Evolutionary conservation across 176 grass and related monocot genomes (phyloP).

Genomic region (Phoenix dactylifera): DNA sequence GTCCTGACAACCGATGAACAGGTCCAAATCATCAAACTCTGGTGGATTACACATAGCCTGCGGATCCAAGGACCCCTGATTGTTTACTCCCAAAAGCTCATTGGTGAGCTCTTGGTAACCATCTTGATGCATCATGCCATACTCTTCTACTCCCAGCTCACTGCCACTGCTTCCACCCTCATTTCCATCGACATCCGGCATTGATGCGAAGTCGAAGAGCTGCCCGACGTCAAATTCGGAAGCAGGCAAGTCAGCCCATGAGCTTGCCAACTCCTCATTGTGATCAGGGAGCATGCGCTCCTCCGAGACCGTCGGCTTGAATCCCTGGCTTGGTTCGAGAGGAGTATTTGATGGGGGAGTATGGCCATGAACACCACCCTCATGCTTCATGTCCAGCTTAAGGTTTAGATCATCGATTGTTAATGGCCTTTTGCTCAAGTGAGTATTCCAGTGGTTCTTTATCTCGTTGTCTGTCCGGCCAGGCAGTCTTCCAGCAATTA

Average conservation of each 20-base stretch:
- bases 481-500: conserved; percentile 31
- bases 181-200: neutral
- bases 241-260: conserved; percentile 3
- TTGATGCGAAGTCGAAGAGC: conserved; percentile 17
- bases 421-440: conserved; percentile 37
- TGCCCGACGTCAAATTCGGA: conserved; percentile 18
- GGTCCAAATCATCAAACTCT: neutral
- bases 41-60: neutral
- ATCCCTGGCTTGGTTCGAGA: neutral
- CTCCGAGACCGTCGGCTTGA: neutral
- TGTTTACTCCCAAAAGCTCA: neutral
- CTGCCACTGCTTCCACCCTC: conserved; percentile 15
- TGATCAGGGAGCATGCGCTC: neutral
- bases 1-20: conserved; percentile 12
- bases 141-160: conserved; percentile 26
- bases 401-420: conserved; percentile 33
- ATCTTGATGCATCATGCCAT: conserved; percentile 2
- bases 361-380: neutral
- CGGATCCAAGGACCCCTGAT: conserved; percentile 14
- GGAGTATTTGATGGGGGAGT: neutral
- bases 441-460: conserved; percentile 50
- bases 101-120: neutral
- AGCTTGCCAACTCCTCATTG: neutral
- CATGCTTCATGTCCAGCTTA: conserved; percentile 16
- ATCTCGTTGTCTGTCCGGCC: conserved; percentile 46